Conservation (phyloP, 768 basidiomycete genomes). For the Leccinum longicurvipes region DNA sequence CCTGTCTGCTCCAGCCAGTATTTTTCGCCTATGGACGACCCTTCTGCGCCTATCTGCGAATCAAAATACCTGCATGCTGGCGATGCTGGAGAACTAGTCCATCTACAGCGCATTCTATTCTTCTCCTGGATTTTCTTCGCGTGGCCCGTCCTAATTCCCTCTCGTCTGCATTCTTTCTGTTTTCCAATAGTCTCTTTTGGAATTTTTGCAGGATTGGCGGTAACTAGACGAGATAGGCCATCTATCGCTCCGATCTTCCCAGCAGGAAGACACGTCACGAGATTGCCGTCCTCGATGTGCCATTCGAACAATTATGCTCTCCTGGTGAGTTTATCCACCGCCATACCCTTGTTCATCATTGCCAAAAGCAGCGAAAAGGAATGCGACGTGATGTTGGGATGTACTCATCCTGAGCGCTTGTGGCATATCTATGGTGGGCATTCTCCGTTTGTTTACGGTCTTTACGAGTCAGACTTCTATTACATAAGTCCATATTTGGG, state of each 20-base stretch:
- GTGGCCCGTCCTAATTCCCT: background rate
- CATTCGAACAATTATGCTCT: background rate
- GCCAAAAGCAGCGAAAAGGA: background rate
- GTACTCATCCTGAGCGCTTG: background rate
- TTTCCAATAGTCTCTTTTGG: background rate
- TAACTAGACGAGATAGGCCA: background rate
- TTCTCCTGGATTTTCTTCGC: conserved; percentile 2
- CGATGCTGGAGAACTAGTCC: background rate
- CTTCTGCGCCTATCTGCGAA: background rate
- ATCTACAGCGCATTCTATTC: background rate
- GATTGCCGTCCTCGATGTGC: background rate
- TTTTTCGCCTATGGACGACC: background rate
- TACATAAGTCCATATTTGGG: background rate
- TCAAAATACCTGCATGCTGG: background rate
- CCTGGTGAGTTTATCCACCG: background rate
- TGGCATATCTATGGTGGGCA: background rate
- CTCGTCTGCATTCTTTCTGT: background rate
- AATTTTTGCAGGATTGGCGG: background rate
- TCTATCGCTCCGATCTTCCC: background rate
- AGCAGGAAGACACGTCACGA: background rate
- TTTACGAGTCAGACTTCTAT: background rate
- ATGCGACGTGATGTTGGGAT: background rate
- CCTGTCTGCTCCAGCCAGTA: background rate
- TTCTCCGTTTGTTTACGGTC: background rate
- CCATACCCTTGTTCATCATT: background rate